Base-by-base conservation (phyloP, 2,329 filamentous ascomycete species). In the Paecilomyces sp. region DNA sequence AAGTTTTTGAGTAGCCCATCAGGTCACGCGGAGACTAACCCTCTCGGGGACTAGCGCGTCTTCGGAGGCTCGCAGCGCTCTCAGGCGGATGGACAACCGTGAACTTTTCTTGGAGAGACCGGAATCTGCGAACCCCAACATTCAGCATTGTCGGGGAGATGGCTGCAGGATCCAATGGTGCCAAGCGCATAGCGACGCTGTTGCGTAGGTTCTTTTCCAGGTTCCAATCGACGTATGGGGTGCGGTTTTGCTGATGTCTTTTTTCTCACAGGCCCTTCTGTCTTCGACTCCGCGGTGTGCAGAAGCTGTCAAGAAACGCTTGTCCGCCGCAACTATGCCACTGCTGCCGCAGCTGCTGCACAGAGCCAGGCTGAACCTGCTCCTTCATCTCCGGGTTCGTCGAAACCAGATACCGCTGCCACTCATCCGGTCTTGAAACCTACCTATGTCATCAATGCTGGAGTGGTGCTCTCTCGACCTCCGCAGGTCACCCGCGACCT, bases 401-500 rank as follows among this genome's bases (percentile, higher is more conserved):
- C 64, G 50, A 57, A 61, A 11, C 56, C 62, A n/a, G 56, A 41
- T 30, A 30, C 62, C 12, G 51, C 70, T 3, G 58, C 65, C 33
- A 61, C 69, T 36, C 69, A 67, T 60, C 67, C 73, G 51, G 66
- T 68, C 60, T 58, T 71, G 67, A 73, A 64, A 67, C 76, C 62
- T 58, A 64, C 70, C 62, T 75, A 82, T 76, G 74, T 72, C 65
- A 75, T 83, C 71, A 78, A 82, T 66, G 82, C 87, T 60, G 89
- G 91, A 64, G 82, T 97, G 61, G 85, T 97, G 66, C 86, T 99
- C 64, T 94, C 92, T 54, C 91, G 94, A 30, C 86, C 94, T 55
- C 94, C 94, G 6, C 81, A 95, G 61, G 82, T 99, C 69, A 97
- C 94, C 28, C 88, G 90, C 66, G 82, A 88, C 62, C 87, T 93